Percentiles rank a stretch among this genome's conserved stretches.
phyloP scores from a whole-genome alignment of 768 basidiomycete genomes.

The Clitopilus passeckerianus region DNA sequence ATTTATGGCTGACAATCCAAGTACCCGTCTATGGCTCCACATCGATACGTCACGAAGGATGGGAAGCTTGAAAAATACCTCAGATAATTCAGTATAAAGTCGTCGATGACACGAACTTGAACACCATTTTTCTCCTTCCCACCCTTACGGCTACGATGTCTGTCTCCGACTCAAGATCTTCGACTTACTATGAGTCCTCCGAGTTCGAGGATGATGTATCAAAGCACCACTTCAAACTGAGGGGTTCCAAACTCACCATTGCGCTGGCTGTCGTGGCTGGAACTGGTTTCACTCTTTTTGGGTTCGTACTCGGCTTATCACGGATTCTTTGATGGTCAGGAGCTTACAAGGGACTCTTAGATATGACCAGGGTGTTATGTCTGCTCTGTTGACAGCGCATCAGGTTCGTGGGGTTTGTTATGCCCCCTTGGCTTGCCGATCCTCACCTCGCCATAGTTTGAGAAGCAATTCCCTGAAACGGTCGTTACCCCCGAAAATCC shows the following conservation, averaged over 20 bases:
- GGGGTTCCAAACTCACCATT: constrained; percentile 38
- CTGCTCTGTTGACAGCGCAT: constrained; percentile 50
- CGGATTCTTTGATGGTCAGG: neutral
- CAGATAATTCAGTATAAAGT: neutral
- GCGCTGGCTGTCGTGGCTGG: constrained; percentile 54
- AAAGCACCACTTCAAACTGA: constrained; percentile 24
- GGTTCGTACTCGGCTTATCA: constrained; percentile 25
- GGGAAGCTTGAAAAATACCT: neutral
- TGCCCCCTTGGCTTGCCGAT: neutral
- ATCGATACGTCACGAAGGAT: neutral
- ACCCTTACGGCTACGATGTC: neutral
- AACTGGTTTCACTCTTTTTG: constrained; percentile 57
- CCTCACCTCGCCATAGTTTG: constrained; percentile 29
- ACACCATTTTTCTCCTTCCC: neutral
- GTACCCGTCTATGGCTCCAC: neutral
- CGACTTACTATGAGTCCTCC: neutral
- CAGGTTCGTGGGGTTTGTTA: constrained; percentile 13
- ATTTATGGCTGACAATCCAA: neutral
- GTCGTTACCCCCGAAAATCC: constrained; percentile 30
- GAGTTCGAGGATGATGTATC: constrained; percentile 30
- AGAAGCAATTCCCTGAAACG: constrained; percentile 52
- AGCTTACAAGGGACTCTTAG: constrained; percentile 18
- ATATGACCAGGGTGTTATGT: constrained; percentile 72
- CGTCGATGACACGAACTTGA: neutral
- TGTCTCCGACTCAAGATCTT: neutral